Evolutionary conservation across 2,329 filamentous ascomycete species (phyloP).

Genomic region (Didymella arachidicola): DNA sequence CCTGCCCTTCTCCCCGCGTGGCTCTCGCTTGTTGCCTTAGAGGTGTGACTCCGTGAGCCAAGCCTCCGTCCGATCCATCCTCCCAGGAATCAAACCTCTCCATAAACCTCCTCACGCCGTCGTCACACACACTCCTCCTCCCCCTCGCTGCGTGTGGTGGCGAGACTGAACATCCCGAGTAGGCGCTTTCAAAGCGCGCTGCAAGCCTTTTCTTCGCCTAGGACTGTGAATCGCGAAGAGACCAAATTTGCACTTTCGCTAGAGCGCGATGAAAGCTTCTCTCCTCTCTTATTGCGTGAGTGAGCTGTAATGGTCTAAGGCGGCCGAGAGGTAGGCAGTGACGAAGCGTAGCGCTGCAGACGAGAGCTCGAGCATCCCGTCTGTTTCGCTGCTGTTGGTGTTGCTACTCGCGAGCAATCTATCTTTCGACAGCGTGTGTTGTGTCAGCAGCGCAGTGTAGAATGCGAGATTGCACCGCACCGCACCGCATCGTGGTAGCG

Average conservation of each 20-base stretch:
- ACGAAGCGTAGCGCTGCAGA: conserved; percentile 25
- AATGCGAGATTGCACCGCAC: conserved; percentile 38
- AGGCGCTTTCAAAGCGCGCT: conserved; percentile 23
- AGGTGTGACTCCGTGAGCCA: neutral
- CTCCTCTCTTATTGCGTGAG: conserved; percentile 21
- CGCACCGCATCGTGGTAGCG: conserved; percentile 33
- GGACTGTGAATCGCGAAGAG: conserved; percentile 19
- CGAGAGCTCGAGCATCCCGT: neutral
- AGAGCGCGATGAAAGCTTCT: conserved; percentile 29
- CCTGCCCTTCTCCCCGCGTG: neutral
- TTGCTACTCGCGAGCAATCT: neutral
- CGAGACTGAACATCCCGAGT: conserved; percentile 22
- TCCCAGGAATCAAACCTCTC: conserved; percentile 26
- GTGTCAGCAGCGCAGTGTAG: conserved; percentile 28
- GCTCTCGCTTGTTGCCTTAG: neutral
- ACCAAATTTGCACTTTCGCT: conserved; percentile 23
- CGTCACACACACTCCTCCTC: conserved; percentile 5
- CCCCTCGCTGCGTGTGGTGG: conserved; percentile 6
- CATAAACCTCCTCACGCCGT: conserved; percentile 16
- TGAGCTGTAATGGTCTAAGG: conserved; percentile 33
- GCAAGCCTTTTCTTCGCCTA: conserved; percentile 28
- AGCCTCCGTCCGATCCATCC: conserved; percentile 16
- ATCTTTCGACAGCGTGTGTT: neutral
- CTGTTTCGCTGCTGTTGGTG: no score
- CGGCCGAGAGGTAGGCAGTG: conserved; percentile 27